Percentiles rank a stretch among this genome's conserved stretches.
These are phyloP conservation scores for Botrytis paeoniae DNA, from an alignment of 2,329 filamentous ascomycete species.

Conservation along the genomic window DNA sequence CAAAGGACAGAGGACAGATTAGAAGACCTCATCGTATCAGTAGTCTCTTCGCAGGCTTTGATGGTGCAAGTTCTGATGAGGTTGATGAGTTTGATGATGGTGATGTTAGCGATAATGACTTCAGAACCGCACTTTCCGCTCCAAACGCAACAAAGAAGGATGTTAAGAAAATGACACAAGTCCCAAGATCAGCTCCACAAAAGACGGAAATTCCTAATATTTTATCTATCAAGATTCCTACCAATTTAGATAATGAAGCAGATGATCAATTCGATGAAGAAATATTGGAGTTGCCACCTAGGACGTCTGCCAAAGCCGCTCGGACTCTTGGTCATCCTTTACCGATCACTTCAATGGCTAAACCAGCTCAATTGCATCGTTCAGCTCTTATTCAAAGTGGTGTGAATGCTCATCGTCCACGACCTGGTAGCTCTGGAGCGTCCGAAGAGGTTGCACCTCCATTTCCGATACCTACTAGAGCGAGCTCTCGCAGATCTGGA, in stretches of 20 bases:
- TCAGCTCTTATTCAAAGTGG: constrained; percentile 78
- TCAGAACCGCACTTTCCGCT: constrained; percentile 62
- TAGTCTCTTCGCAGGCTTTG: constrained; percentile 84
- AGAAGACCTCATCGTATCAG: constrained; percentile 71
- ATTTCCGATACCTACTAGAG: constrained; percentile 85
- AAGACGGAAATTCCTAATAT: constrained; percentile 29
- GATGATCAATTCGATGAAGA: constrained; percentile 30
- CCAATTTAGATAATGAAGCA: constrained; percentile 1
- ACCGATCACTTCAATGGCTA: constrained; percentile 32
- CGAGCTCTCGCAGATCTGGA: constrained; percentile 76
- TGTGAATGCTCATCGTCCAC: constrained; percentile 64
- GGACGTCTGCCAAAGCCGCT: constrained; percentile 25
- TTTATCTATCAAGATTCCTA: constrained; percentile 16
- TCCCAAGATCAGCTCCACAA: constrained; percentile 35
- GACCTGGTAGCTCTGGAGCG: constrained; percentile 63
- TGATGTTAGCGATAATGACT: constrained; percentile 65
- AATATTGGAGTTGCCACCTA: constrained; percentile 25
- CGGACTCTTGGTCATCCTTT: constrained; percentile 37
- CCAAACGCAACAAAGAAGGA: constrained; percentile 47
- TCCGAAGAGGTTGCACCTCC: constrained; percentile 65
- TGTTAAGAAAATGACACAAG: constrained; percentile 24
- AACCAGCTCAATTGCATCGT: constrained; percentile 62
- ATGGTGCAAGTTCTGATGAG: constrained; percentile 67
- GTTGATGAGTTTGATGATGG: constrained; percentile 59
- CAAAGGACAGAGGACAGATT: constrained; percentile 51